Evolutionary conservation across 345 rosid genomes (phyloP).

Genomic region (Salix purpurea): DNA sequence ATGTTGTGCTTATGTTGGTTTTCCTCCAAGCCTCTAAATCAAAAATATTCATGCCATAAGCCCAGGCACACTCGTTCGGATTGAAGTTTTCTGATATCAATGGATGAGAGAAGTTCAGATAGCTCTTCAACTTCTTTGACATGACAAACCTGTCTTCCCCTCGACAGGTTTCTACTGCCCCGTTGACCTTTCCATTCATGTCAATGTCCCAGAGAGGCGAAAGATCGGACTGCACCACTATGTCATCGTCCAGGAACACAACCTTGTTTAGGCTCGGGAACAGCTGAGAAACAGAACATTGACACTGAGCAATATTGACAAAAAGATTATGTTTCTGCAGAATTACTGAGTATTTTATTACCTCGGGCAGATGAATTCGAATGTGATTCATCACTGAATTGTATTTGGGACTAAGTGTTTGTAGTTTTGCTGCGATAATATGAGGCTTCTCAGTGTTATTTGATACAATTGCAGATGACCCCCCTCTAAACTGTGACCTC

Average conservation of each 20-base stretch:
- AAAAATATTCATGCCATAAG: slow-evolving; percentile 94
- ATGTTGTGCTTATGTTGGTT: slow-evolving; percentile 79
- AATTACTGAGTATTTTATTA: slow-evolving; percentile 13
- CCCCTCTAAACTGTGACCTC: slow-evolving; percentile 89
- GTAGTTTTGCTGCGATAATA: slow-evolving; percentile 81
- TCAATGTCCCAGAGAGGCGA: slow-evolving; percentile 90
- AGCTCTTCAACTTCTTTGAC: slow-evolving; percentile 84
- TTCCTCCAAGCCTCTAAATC: slow-evolving; percentile 89
- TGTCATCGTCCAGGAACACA: slow-evolving; percentile 90
- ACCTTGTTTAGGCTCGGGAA: slow-evolving; percentile 86
- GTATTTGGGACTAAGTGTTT: slow-evolving; percentile 92
- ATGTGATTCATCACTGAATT: slow-evolving; percentile 94
- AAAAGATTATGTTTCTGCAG: too few relatives aligned
- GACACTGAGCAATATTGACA: not conserved
- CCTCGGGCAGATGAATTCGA: slow-evolving; percentile 91
- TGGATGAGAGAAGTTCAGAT: slow-evolving; percentile 89
- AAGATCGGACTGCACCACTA: slow-evolving; percentile 87
- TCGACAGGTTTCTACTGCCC: slow-evolving; percentile 85
- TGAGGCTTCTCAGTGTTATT: slow-evolving; percentile 64
- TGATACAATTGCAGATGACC: slow-evolving; percentile 78
- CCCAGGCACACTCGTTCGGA: slow-evolving; percentile 93
- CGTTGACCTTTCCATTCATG: slow-evolving; percentile 87
- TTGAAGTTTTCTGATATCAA: slow-evolving; percentile 53
- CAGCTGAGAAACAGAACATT: slow-evolving; percentile 42
- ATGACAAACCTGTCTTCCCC: slow-evolving; percentile 79